phyloP scores from a whole-genome alignment of 495 filamentous ascomycete species.

The Hypoxylon perforatum region DNA sequence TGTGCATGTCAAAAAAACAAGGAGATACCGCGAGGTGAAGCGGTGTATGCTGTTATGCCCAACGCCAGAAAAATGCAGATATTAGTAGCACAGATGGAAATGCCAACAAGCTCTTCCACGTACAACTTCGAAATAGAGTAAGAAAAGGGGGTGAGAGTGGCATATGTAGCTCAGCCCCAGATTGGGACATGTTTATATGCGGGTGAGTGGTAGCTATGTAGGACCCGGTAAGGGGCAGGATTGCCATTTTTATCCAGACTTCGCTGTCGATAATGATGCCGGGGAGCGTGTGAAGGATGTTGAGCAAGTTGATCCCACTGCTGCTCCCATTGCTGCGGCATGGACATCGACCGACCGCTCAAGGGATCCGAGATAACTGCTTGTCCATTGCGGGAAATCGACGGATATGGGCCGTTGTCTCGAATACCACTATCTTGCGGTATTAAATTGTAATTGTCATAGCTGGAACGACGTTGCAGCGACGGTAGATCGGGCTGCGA shows the following conservation, averaged over 20 bases:
- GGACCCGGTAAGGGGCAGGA: constrained; percentile 52
- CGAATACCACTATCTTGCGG: constrained; percentile 24
- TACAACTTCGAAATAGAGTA: not conserved
- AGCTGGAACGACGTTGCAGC: constrained; percentile 55
- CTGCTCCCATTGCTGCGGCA: constrained; percentile 32
- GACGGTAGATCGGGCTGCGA: constrained; percentile 39
- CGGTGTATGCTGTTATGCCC: constrained; percentile 17
- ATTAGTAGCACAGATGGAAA: constrained; percentile 20
- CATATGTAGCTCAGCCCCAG: constrained; percentile 48
- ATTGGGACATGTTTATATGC: constrained; percentile 59
- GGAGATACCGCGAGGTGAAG: constrained; percentile 1
- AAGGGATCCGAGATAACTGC: constrained; percentile 43
- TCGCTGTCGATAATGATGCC: constrained; percentile 52
- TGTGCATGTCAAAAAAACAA: no score
- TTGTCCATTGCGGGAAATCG: constrained; percentile 52
- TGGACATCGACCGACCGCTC: constrained; percentile 46
- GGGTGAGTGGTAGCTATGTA: constrained; percentile 62
- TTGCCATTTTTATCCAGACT: constrained; percentile 48
- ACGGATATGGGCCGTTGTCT: constrained; percentile 45
- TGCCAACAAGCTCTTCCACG: constrained; percentile 3
- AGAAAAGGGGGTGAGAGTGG: not conserved
- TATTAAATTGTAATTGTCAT: constrained; percentile 50
- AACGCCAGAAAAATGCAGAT: constrained; percentile 39
- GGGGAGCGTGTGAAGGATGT: constrained; percentile 47
- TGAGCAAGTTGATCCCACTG: constrained; percentile 45